Conservation (phyloP, 2,329 filamentous ascomycete genomes). For the Penicillium sp. region DNA sequence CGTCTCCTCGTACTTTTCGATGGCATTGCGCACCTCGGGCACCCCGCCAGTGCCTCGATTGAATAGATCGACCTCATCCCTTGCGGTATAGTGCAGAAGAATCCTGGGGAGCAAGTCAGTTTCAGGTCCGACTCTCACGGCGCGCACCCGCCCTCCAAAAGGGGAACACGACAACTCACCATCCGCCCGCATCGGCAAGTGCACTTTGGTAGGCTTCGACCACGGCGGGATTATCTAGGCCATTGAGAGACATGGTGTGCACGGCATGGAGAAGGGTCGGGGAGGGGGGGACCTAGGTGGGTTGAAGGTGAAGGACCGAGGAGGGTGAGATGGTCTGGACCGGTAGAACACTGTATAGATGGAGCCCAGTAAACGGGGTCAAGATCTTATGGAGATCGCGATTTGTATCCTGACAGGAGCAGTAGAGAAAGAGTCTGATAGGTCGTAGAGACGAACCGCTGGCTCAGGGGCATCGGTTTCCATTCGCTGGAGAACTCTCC, state of each 20-base stretch:
- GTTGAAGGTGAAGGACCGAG: conserved; percentile 5
- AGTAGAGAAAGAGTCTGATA: conserved; percentile 4
- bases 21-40: conserved; percentile 71
- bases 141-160: neutral
- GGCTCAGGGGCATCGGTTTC: conserved; percentile 17
- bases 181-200: conserved; percentile 81
- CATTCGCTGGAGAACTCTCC: conserved; percentile 20
- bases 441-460: conserved; percentile 11
- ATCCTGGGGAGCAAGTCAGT: conserved; percentile 60
- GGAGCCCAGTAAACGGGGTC: neutral
- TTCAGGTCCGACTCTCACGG: conserved; percentile 2
- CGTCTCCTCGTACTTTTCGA: conserved; percentile 73
- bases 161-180: conserved; percentile 56
- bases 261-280: conserved; percentile 30
- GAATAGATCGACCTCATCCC: conserved; percentile 81
- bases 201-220: conserved; percentile 79
- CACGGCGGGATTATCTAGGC: conserved; percentile 75
- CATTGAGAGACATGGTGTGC: conserved; percentile 83
- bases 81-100: conserved; percentile 80
- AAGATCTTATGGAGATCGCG: neutral
- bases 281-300: conserved; percentile 2
- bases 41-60: conserved; percentile 75
- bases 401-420: neutral
- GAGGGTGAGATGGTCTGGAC: conserved; percentile 11
- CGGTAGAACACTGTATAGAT: conserved; percentile 2